phyloP scores from a whole-genome alignment of 129 eudicot genomes.

The Oenanthe sinensis region DNA sequence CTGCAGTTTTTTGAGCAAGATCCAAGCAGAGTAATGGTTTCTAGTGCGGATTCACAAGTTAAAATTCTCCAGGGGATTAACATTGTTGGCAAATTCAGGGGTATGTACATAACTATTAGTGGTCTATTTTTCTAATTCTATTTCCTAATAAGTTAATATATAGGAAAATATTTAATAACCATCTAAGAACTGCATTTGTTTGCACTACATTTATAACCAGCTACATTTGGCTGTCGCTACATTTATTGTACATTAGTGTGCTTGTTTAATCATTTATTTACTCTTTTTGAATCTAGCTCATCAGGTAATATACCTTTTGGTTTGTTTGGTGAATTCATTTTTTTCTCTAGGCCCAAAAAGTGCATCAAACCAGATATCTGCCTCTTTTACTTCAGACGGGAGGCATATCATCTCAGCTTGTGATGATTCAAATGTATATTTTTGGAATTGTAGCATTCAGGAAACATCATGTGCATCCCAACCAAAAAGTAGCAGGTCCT shows the following conservation, averaged over 20 bases:
- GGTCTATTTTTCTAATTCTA: background rate
- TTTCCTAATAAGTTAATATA: background rate
- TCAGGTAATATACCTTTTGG: background rate
- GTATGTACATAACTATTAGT: slow-evolving; percentile 21
- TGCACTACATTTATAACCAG: background rate
- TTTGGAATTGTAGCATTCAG: slow-evolving; percentile 52
- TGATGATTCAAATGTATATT: slow-evolving; percentile 73
- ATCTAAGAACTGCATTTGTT: background rate
- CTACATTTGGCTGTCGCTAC: background rate
- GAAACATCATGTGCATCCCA: slow-evolving; percentile 30
- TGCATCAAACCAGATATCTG: slow-evolving; percentile 39
- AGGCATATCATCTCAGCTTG: slow-evolving; percentile 68
- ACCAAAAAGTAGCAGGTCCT: slow-evolving; percentile 51
- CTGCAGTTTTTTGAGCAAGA: slow-evolving; percentile 75
- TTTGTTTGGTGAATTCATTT: background rate
- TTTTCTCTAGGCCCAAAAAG: slow-evolving; percentile 46
- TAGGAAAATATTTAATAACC: too few species aligned
- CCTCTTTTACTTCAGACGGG: slow-evolving; percentile 71
- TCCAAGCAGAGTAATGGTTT: slow-evolving; percentile 73
- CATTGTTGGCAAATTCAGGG: slow-evolving; percentile 64
- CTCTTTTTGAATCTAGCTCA: background rate
- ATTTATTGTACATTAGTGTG: background rate
- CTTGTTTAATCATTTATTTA: background rate
- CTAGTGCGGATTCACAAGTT: slow-evolving; percentile 81
- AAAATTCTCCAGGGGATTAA: slow-evolving; percentile 55